Base-by-base conservation (phyloP, 2,329 filamentous ascomycete genomes). In the Colletotrichum coccodes region DNA sequence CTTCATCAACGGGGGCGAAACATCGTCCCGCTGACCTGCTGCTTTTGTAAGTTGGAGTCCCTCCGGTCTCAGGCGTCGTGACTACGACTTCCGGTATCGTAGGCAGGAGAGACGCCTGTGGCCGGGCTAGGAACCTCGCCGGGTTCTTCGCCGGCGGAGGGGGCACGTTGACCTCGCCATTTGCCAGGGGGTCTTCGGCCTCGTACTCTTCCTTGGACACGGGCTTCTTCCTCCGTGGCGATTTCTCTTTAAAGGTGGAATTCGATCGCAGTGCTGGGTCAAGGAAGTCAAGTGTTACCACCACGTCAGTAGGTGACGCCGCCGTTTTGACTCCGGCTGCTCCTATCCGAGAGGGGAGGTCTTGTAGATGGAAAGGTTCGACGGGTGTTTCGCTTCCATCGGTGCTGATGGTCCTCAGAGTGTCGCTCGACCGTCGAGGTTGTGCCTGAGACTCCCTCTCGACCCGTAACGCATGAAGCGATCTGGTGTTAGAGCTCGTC, bases 401-500 rank as follows among this genome's bases (percentile, higher is more conserved):
- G 5, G 73, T 73, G 54, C 68, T 70, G 12, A 60, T 42, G 36
- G 68, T 74, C 44, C 73, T 72, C 46, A 75, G 34, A 18, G 75
- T 76, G 61, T 81, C 79, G 44, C 72, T 75, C 47, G 74, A 76
- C 49, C 63, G 65, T 30, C 72, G 74, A 28, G 63, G 73, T 61
- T 47, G 73, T 32, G 77, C 70, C 47, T 79, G 77, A 30, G 78
- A 78, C 42, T 80, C 76, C 21, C 81, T 77, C 61, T 78, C 65
- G 18, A 53, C 28, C 30, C 61, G 60, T 42, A 71, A 36, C 6
- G 59, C 60, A 28, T 69, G 59, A 6, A 71, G 60, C 84, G 83
- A 38, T 83, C 81, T 21, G 87, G 84, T 12, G 87, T 86, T 14
- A 90, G 76, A 89, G 88, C 77, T 91, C 88, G 59, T 89, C 86